Base-by-base conservation (phyloP, 2,329 filamentous ascomycete species). In the Beauveria sp. region DNA sequence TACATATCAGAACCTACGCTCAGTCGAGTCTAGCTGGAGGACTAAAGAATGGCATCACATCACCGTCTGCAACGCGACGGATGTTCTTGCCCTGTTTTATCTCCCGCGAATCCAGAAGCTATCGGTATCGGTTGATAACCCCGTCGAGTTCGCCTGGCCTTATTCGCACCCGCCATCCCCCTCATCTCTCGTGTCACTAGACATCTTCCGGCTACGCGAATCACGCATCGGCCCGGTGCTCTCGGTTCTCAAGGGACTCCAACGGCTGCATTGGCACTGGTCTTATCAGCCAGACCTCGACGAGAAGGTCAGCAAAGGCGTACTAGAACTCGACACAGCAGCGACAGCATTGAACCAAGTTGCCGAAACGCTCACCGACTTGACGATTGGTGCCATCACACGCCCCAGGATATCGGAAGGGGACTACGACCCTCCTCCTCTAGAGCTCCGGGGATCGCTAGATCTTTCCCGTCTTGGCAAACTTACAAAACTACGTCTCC, bases 221-320 rank as follows among this genome's bases (percentile, higher is more conserved):
- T 49, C 46, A 28, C 46, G 46, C 22, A 49, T 49, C 46, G 46
- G 46, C 24, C 12, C 46, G 8, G 22, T 49, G 8, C 46, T 49
- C 46, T 28, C 46, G 46, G 46, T 49, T n/a, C 46, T 49, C 8
- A n/a, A 18, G 5, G 46, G 46, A n/a, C 46, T 49, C 12, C 24
- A 18, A 6, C 9, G 46, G 38, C 52, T 55, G 16, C 34, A 45
- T 26, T 55, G 52, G 52, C 52, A 55, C 22, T 43, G 52, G 52
- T 55, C 22, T 14, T 55, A 55, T n/a, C 22, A 55, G 52, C 52
- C 52, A 22, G 52, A 55, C 34, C 52, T 55, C 26, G 52, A 55
- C 38, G 30, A 22, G n/a, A 20, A 22, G 20, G 22, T 55, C 38
- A 55, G 52, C 38, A 26, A 38, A n/a, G 52, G 22, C 22, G 22